Evolutionary conservation across 192 early-diverging fungal genomes (phyloP).

Genomic region (Linnemannia zychae): DNA sequence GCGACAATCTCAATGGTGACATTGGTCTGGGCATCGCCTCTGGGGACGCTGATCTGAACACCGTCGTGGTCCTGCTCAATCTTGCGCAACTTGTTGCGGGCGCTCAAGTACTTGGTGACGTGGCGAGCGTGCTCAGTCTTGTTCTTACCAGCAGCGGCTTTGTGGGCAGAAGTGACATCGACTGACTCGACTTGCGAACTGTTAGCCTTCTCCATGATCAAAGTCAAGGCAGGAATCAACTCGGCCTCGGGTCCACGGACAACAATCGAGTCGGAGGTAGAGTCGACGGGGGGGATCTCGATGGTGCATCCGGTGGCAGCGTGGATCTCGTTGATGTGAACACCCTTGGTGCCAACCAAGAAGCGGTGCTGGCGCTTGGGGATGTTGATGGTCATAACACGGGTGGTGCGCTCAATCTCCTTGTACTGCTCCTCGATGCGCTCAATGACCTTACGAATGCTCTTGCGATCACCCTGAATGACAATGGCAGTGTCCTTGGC

Average conservation of each 20-base stretch:
- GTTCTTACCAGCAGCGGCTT: slow-evolving; percentile 58
- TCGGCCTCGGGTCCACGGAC: slow-evolving; percentile 84
- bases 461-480: slow-evolving; percentile 84
- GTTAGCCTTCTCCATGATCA: slow-evolving; percentile 88
- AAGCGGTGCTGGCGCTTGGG: slow-evolving; percentile 96
- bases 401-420: slow-evolving; percentile 74
- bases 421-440: slow-evolving; percentile 69
- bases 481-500: slow-evolving; percentile 67
- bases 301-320: slow-evolving; percentile 91
- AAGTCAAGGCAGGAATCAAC: slow-evolving; percentile 78
- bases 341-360: slow-evolving; percentile 86
- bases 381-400: slow-evolving; percentile 76
- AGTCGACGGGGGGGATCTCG: slow-evolving; percentile 78
- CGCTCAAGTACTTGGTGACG: slow-evolving; percentile 82
- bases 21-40: slow-evolving; percentile 59
- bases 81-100: slow-evolving; percentile 76
- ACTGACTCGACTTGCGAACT: slow-evolving; percentile 79
- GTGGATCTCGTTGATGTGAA: slow-evolving; percentile 85
- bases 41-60: slow-evolving; percentile 71
- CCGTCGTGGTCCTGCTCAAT: slow-evolving; percentile 79
- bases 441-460: slow-evolving; percentile 74
- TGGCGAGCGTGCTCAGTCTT: slow-evolving; percentile 72
- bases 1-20: slow-evolving; percentile 85
- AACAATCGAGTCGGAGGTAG: slow-evolving; percentile 79
- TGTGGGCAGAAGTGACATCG: slow-evolving; percentile 73